These are phyloP conservation scores for Lecanicillium sp. DNA, from an alignment of 2,329 filamentous ascomycete species.

Conservation along the genomic window DNA sequence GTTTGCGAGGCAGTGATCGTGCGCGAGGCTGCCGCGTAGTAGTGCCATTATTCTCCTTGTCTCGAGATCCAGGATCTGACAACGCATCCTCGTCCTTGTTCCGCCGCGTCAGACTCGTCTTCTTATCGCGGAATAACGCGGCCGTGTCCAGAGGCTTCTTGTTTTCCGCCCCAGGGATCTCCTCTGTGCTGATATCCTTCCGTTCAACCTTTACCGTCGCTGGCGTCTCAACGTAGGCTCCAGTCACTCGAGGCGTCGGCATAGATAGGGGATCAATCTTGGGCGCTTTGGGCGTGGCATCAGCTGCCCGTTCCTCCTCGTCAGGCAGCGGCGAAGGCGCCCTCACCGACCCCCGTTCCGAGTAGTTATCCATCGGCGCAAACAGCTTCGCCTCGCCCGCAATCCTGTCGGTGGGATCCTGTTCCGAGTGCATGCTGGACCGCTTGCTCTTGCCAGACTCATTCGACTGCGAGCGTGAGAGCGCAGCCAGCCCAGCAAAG, in stretches of 20 bases:
- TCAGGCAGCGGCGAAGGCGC: constrained; percentile 35
- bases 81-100: constrained; percentile 20
- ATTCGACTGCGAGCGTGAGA: constrained; percentile 33
- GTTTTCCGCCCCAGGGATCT: too few species aligned
- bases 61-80: constrained; percentile 13
- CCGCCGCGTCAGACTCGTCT: constrained; percentile 15
- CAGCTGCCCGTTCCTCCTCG: constrained; percentile 22
- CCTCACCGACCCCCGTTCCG: constrained; percentile 45
- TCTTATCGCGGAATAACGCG: constrained; percentile 17
- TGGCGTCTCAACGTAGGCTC: constrained; percentile 51
- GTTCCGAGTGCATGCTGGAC: constrained; percentile 41
- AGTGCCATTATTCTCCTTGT: background rate
- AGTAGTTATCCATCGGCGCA: constrained; percentile 45
- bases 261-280: constrained; percentile 38
- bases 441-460: constrained; percentile 42
- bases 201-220: constrained; percentile 35
- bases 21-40: constrained; percentile 15
- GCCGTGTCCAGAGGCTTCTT: constrained; percentile 4
- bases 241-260: constrained; percentile 46
- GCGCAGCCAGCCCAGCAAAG: constrained; percentile 27
- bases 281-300: constrained; percentile 39
- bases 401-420: constrained; percentile 49
- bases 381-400: constrained; percentile 50
- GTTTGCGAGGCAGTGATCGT: constrained; percentile 34
- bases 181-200: constrained; percentile 16